A percentile compares a stretch with the other conserved stretches of the same genome.
phyloP scores from a whole-genome alignment of 768 basidiomycete genomes.

The Candolleomyces eurysporus region DNA sequence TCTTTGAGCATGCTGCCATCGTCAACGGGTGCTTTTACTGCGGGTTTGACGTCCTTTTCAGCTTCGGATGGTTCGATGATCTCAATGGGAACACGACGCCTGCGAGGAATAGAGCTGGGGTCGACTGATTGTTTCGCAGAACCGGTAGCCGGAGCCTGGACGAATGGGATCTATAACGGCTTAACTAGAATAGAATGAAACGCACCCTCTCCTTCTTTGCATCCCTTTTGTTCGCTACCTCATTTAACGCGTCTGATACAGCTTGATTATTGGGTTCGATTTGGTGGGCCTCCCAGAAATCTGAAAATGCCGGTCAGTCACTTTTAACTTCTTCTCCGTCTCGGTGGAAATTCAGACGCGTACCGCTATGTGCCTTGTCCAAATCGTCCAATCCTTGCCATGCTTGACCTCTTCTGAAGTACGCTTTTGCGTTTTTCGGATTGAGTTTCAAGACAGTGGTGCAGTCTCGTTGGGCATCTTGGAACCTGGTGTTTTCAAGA shows the following conservation, averaged over 20 bases:
- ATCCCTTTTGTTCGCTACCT: slow-evolving; percentile 40
- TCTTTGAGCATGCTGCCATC: not conserved
- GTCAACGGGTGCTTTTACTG: not conserved
- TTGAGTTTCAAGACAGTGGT: slow-evolving; percentile 56
- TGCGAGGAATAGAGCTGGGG: slow-evolving; percentile 19
- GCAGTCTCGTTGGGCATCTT: slow-evolving; percentile 84
- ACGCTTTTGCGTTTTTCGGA: slow-evolving; percentile 68
- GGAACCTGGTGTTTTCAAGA: slow-evolving; percentile 43
- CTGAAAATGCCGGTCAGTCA: slow-evolving; percentile 31
- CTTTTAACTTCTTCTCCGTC: not conserved
- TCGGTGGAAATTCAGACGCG: slow-evolving; percentile 11
- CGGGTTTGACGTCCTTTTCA: not conserved
- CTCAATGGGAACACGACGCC: slow-evolving; percentile 63
- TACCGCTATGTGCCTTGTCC: slow-evolving; percentile 63
- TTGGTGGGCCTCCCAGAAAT: slow-evolving; percentile 54
- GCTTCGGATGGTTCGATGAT: slow-evolving; percentile 43
- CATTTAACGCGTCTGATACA: slow-evolving; percentile 61
- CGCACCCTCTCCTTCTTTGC: slow-evolving; percentile 30
- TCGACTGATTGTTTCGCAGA: not conserved
- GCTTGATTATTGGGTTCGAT: slow-evolving; percentile 65
- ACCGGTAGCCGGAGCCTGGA: not conserved
- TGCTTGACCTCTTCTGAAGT: slow-evolving; percentile 79
- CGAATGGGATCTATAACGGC: not conserved
- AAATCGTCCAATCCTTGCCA: slow-evolving; percentile 52
- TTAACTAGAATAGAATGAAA: not conserved